Base-by-base conservation (phyloP, 768 basidiomycete species). In the Hortiboletus campestris region DNA sequence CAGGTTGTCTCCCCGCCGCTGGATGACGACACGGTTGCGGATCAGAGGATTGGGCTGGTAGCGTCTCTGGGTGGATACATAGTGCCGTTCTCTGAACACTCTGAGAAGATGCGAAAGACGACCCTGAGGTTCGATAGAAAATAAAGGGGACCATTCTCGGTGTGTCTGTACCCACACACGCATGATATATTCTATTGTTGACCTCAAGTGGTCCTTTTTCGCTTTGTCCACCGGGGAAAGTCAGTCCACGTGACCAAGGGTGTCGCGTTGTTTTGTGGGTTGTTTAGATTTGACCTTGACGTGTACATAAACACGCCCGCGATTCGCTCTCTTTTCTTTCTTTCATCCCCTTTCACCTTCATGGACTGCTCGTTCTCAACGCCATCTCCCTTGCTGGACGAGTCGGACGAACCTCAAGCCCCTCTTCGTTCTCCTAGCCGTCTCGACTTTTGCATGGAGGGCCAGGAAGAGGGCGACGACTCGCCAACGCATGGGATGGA, bases 1-100 rank as follows among this genome's bases (percentile, higher is more conserved):
- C 94, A 95, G 68, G 81, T 86, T 29, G 73, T 96, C 16, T 68
- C 81, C 8, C 76, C 84, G 1, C 79, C 79, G 5, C 53, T 59
- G 6, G 72, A 65, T n/a, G 8, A 58, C 58, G 34, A 74, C n/a
- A 20, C 34, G 1, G 38, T 22, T 38, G 54, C 42, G n/a, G 72
- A 72, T 45, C 61, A 69, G 51, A 68, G 55, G 60, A 51, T 54
- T 49, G 72, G 58, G 48, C 71, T 63, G 49, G 68, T 55, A 47
- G 55, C 68, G 31, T 72, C 72, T 35, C 41, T 67, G 4, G 70
- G 69, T 25, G 76, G 75, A 12, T 79, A 78, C 61, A 59, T 74
- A 46, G 73, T 77, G 17, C 80, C 80, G 7, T 77, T 76, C 35
- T 66, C 62, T 39, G 69, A 75, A 56, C 74, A 75, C 32, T 67